Evolutionary conservation across 768 basidiomycete species (phyloP).

Genomic region (Kondoa subrosea): DNA sequence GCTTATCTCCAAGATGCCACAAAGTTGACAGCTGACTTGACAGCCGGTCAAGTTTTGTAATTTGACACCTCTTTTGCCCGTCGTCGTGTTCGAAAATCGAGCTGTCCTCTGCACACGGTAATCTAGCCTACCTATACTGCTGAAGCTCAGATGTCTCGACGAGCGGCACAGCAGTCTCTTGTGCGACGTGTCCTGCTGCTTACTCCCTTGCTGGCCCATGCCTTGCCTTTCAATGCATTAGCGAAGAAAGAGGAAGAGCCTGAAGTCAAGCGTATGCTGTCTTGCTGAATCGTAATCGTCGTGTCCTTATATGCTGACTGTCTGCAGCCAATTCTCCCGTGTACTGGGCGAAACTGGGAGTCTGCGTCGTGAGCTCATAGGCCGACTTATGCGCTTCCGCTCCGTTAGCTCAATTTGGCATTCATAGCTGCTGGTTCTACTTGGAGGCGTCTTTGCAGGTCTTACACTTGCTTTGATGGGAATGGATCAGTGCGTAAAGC

Average conservation of each 20-base stretch:
- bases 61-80: too few species aligned
- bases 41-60: too few species aligned
- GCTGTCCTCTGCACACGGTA: too few species aligned
- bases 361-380: background rate
- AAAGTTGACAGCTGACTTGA: too few species aligned
- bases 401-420: background rate
- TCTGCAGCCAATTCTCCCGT: background rate
- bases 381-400: background rate
- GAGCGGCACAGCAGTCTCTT: background rate
- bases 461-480: constrained; percentile 17
- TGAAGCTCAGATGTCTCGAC: background rate
- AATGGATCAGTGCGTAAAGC: background rate
- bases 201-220: constrained; percentile 35
- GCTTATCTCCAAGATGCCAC: too few species aligned
- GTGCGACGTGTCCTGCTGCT: constrained; percentile 57
- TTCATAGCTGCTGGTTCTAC: constrained; percentile 6
- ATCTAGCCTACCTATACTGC: too few species aligned
- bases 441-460: constrained; percentile 18
- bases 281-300: background rate
- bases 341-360: background rate
- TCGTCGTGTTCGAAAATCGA: background rate
- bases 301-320: background rate
- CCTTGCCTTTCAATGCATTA: background rate
- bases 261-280: background rate
- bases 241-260: background rate